Evolutionary conservation across 2,329 filamentous ascomycete species (phyloP), one percentile per base, ranked within the genome.

Genomic region (Fusarium papillatum): DNA sequence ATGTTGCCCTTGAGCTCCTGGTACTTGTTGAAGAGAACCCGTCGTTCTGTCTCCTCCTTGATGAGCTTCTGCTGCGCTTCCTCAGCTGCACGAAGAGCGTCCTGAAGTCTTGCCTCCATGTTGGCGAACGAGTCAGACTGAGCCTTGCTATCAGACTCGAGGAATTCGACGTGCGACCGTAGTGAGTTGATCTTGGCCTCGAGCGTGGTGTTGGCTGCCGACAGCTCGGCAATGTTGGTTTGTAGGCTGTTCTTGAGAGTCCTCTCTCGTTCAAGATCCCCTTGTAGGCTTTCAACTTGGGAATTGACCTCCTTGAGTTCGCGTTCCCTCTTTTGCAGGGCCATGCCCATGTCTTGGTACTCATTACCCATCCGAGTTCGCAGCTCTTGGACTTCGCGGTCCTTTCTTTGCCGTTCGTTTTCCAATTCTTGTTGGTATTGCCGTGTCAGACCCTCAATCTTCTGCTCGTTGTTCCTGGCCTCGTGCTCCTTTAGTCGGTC

Each of bases 1-100:
- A 99, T 99, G 82, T 99, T 99, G 79, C 97, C 97, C 84, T 98
- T 98, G 71, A 99, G 90, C 81, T 99, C 97, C 83, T 99, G 95
- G 59, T 99, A 96, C 83, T 98, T 97, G 84, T 98, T 98, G 87
- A 98, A 98, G 0, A 99, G 90, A 78, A 97, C 96, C 26, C 97
- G 91, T 17, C 97, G 92, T 63, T 98, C 88, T 1, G 95, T 97
- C 85, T 99, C 97, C 82, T 98, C 97, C 80, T 93, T 95, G 74
- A 97, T 93, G 34, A 99, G 88, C 81, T 97, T 98, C 76, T 95
- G 92, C 68, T 94, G 92, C 1, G 94, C 92, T 41, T 91, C 89
- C 36, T 94, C 92, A 1, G 93, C 94, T 24, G 90, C 86, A 17
- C 90, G 89, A 29, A 95, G 84, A 1, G 96, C 95, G 59, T 97